Evolutionary conservation across 352 stramenopile species (phyloP).

Genomic region (Phytophthora tubulina): DNA sequence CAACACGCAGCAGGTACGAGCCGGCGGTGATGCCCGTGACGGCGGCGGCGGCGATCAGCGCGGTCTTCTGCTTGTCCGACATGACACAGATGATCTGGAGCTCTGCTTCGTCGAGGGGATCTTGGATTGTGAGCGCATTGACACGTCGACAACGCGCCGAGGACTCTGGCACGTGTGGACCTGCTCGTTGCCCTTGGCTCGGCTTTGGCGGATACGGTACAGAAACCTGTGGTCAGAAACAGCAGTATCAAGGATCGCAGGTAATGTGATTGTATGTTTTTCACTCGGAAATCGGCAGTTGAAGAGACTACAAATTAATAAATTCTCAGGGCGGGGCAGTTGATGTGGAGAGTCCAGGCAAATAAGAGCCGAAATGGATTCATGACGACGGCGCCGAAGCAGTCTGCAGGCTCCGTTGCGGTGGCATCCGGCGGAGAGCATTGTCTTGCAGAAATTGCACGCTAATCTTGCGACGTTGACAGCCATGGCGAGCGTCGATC

Average conservation of each 20-base stretch:
- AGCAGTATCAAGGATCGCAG: conserved; percentile 24
- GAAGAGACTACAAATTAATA: background rate
- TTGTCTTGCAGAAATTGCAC: background rate
- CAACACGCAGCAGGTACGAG: conserved; percentile 71
- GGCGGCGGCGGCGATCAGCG: conserved; percentile 71
- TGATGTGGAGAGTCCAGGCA: conserved; percentile 17
- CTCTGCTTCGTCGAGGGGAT: conserved; percentile 31
- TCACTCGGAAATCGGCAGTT: conserved; percentile 22
- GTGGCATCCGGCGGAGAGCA: background rate
- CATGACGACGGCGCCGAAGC: conserved; percentile 31
- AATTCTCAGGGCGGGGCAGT: conserved; percentile 1
- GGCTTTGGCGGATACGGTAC: conserved; percentile 30
- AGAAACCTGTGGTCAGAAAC: conserved; percentile 34
- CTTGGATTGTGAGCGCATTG: conserved; percentile 44
- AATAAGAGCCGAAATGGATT: conserved; percentile 39
- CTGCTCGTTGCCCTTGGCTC: conserved; percentile 15
- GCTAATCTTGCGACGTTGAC: background rate
- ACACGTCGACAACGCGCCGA: conserved; percentile 21
- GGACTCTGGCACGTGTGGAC: conserved; percentile 24
- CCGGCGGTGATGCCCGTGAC: conserved; percentile 72
- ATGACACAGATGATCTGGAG: conserved; percentile 28
- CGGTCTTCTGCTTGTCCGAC: conserved; percentile 75
- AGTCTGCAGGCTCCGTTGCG: background rate
- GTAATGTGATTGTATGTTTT: conserved; percentile 27
- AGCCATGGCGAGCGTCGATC: background rate